Evolutionary conservation across 2,329 filamentous ascomycete species (phyloP).

Genomic region (Fusarium robinianum): DNA sequence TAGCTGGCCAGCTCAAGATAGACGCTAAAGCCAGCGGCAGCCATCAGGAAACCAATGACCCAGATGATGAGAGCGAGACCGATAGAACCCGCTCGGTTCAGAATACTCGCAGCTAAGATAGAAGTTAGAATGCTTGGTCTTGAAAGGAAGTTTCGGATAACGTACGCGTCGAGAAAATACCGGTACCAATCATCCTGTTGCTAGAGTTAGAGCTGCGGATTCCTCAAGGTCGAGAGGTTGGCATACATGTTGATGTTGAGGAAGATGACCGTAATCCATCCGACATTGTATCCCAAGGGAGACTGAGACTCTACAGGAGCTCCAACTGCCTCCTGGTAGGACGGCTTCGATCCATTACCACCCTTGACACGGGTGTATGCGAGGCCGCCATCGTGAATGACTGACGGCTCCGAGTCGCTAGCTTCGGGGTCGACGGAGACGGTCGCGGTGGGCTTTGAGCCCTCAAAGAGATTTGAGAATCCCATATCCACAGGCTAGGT

Average conservation of each 20-base stretch:
- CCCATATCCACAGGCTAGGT: slow-evolving; percentile 7
- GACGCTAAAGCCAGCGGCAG: slow-evolving; percentile 57
- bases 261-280: slow-evolving; percentile 58
- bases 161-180: slow-evolving; percentile 66
- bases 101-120: slow-evolving; percentile 56
- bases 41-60: slow-evolving; percentile 64
- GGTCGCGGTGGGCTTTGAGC: slow-evolving; percentile 4
- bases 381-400: slow-evolving; percentile 17
- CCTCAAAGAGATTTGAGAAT: slow-evolving; percentile 16
- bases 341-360: slow-evolving; percentile 53
- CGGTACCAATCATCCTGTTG: slow-evolving; percentile 65
- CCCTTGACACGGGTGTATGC: slow-evolving; percentile 35
- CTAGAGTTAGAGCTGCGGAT: slow-evolving; percentile 46
- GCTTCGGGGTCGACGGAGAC: slow-evolving; percentile 13
- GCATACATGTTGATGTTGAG: slow-evolving; percentile 57
- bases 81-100: slow-evolving; percentile 63
- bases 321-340: slow-evolving; percentile 64
- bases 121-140: background rate
- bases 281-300: slow-evolving; percentile 62
- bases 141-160: slow-evolving; percentile 1
- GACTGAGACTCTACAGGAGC: slow-evolving; percentile 63
- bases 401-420: slow-evolving; percentile 11
- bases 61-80: slow-evolving; percentile 67
- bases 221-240: background rate
- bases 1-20: slow-evolving; percentile 68